These are phyloP conservation scores for Haplographium delicatum DNA, from an alignment of 495 filamentous ascomycete species.

Conservation along the genomic window DNA sequence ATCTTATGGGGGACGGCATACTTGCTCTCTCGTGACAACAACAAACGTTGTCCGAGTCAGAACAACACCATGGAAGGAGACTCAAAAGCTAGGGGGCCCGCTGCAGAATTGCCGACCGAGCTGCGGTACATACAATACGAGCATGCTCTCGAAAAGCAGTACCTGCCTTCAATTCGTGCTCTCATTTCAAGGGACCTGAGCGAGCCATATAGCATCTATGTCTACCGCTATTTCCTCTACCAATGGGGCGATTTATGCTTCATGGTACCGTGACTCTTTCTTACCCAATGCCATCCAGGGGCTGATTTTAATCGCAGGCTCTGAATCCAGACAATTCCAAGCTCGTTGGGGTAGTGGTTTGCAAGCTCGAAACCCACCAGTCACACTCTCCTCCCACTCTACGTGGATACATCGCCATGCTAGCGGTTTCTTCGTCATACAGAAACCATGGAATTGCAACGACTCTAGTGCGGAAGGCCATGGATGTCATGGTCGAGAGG, in stretches of 20 bases:
- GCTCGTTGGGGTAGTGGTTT: constrained; percentile 86
- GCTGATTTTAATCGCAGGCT: constrained; percentile 41
- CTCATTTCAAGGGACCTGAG: constrained; percentile 96
- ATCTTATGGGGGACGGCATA: too few relatives aligned
- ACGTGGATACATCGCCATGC: constrained; percentile 97
- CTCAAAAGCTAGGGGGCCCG: background rate
- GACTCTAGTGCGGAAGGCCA: constrained; percentile 78
- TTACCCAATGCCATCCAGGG: background rate
- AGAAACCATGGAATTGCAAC: constrained; percentile 90
- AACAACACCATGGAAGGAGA: constrained; percentile 7
- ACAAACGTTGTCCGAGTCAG: background rate
- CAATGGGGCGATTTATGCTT: constrained; percentile 97
- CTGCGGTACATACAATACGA: constrained; percentile 84
- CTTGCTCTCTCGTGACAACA: background rate
- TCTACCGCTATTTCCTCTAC: constrained; percentile 97
- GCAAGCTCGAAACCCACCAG: constrained; percentile 85
- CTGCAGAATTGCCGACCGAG: constrained; percentile 35
- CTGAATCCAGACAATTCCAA: constrained; percentile 50
- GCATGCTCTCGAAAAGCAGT: constrained; percentile 66
- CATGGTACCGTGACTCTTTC: constrained; percentile 51
- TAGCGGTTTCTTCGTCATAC: constrained; percentile 74
- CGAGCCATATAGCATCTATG: constrained; percentile 99
- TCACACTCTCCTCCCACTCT: constrained; percentile 62
- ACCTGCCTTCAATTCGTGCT: constrained; percentile 81
- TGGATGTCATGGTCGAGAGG: constrained; percentile 81